Evolutionary conservation across 495 filamentous ascomycete genomes (phyloP), one percentile per base, ranked within the genome.

Genomic region (Terfezia boudieri): DNA sequence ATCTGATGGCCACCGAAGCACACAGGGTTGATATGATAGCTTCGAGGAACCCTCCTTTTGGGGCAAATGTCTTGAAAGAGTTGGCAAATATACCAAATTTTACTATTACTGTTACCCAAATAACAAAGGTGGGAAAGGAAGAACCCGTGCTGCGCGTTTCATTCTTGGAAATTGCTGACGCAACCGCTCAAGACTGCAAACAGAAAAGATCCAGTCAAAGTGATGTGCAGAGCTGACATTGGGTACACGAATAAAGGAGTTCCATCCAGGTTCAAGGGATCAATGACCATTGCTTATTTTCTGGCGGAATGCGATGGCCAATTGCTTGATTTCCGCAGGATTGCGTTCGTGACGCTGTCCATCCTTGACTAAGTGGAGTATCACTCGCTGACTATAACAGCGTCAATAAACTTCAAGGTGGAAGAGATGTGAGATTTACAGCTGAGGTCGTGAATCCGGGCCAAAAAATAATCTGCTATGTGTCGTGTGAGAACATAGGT

Each of bases 401-500:
- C 66, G 76, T 83, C 12, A 77, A 62, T 52, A 82, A 80, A 56
- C 64, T 96, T 7, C 71, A 78, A 50, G 74, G 74, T 4, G 77
- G 73, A 1, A 67, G 79, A 11, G 76, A 82, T 6, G 61, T 88
- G 12, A 65, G 71, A 7, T 80, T 94, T 54, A 69, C 69, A 14
- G 77, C 74, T 1, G 67, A 75, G 0, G 60, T 94, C 46, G 73
- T 70, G 9, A 68, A 62, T 8, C 57, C 69, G 9, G 72, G 71
- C 9, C 78, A 89, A 49, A 68, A 64, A 14, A 71, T 95, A 48
- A 69, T 68, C 22, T 90, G 83, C 56, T 77, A 85, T 66, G 73
- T 85, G 11, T 83, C 82, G 68, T 95, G 90, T 59, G 89, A 95
- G 66, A 83, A 86, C 41, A 83, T 95, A 57, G 86, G 79, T 82